These are phyloP conservation scores for Lentinula detonsa DNA, from an alignment of 768 basidiomycete species.

Conservation along the genomic window DNA sequence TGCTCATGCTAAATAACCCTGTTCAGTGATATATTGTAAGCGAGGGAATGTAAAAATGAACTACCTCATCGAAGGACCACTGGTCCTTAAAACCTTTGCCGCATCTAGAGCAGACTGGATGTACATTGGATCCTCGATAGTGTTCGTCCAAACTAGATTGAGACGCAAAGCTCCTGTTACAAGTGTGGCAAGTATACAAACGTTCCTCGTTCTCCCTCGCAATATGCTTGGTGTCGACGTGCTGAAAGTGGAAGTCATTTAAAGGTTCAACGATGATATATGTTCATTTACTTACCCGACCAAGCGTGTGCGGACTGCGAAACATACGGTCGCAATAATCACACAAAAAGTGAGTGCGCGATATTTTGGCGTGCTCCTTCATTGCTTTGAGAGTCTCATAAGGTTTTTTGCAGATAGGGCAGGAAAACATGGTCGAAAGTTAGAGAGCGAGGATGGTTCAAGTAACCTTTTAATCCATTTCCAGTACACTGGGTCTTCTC, in stretches of 20 bases:
- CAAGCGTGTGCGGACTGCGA: neutral
- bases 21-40: neutral
- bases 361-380: neutral
- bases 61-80: neutral
- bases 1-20: neutral
- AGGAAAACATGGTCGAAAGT: neutral
- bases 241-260: neutral
- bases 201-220: too few species aligned
- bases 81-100: neutral
- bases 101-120: neutral
- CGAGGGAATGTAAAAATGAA: too few species aligned
- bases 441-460: neutral
- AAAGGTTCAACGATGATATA: neutral
- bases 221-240: neutral
- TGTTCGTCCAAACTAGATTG: neutral
- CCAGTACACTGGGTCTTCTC: neutral
- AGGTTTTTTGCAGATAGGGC: neutral
- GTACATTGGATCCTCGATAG: slow-evolving; percentile 1
- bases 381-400: neutral
- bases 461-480: neutral
- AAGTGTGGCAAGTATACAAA: neutral
- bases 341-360: neutral
- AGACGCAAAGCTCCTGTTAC: neutral
- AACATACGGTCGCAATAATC: neutral
- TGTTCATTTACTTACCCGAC: neutral